Evolutionary conservation across 176 grass and related monocot genomes (phyloP), one percentile per base, ranked within the genome.

Genomic region (Eleusine coracana): DNA sequence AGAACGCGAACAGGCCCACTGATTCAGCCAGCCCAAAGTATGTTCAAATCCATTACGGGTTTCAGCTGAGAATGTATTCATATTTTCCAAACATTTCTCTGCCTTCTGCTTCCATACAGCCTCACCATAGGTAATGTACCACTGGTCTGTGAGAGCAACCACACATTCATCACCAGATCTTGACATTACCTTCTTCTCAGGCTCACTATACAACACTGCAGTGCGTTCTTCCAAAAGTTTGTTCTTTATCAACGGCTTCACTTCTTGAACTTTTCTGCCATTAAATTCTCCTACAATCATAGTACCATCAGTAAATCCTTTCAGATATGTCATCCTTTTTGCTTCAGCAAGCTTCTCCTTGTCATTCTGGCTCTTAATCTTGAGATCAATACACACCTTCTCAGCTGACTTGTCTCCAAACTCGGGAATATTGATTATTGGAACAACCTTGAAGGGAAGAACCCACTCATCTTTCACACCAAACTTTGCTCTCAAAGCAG

Each of bases 111-210:
- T 97, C 94, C 91, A 93, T 27, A 88, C 91, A 51, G 31, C 78
- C 80, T 97, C 91, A 85, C 94, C 94, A 71, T 97, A 97, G 69
- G 78, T 97, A 65, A 93, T 93, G 82, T 88, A 91, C 89, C 94
- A 97, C 67, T 97, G 94, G 58, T 93, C 86, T n/a, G 91, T 97
- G 4, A 97, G 78, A 64, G 94, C 94, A 48, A 93, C 94, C 15
- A 97, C 89, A 75, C 94, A 97, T 67, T 97, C 86, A 51, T 97
- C 91, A 28, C 94, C 94, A n/a, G 94, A 97, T 65, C 94, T 85
- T 1, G 91, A 93, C 84, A 97, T 93, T n/a, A 97, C 94, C 82
- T 89, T 89, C 81, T 88, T 88, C 70, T 93, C 91, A 44, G 94
- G 94, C 73, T 93, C 94, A 55, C 86, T 87, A 23, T 97, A 97